Conservation (phyloP, 2,329 filamentous ascomycete genomes). For the Aspergillus niger region DNA sequence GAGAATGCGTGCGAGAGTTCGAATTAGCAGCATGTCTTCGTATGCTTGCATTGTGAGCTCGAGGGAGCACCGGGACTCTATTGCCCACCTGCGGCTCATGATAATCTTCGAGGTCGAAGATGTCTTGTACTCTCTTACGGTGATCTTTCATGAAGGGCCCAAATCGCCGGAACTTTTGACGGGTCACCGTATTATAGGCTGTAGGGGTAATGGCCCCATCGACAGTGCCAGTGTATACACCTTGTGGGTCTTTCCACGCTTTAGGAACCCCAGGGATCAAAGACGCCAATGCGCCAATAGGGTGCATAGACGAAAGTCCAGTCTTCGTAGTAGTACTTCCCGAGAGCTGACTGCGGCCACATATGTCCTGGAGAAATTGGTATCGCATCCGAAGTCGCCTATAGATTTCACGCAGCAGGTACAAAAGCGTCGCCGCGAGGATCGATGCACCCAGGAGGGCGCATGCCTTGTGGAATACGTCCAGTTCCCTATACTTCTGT, state of each 20-base stretch:
- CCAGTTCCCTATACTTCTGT: background rate
- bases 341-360: background rate
- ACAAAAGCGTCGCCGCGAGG: background rate
- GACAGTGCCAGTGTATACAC: background rate
- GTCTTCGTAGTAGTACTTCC: background rate
- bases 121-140: background rate
- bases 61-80: background rate
- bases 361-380: background rate
- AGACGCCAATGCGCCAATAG: background rate
- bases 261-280: background rate
- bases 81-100: background rate
- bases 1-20: background rate
- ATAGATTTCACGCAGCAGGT: constrained; percentile 1
- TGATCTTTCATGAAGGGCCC: background rate
- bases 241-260: background rate
- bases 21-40: background rate
- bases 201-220: background rate
- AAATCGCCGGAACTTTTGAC: background rate
- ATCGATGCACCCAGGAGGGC: background rate
- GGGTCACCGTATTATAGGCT: background rate
- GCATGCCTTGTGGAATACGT: constrained; percentile 6
- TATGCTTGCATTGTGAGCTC: background rate
- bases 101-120: constrained; percentile 1
- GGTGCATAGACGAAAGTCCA: background rate
- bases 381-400: constrained; percentile 4